Evolutionary conservation across 2,329 filamentous ascomycete genomes (phyloP), one percentile per base, ranked within the genome.

Genomic region (Epichloe sp.): DNA sequence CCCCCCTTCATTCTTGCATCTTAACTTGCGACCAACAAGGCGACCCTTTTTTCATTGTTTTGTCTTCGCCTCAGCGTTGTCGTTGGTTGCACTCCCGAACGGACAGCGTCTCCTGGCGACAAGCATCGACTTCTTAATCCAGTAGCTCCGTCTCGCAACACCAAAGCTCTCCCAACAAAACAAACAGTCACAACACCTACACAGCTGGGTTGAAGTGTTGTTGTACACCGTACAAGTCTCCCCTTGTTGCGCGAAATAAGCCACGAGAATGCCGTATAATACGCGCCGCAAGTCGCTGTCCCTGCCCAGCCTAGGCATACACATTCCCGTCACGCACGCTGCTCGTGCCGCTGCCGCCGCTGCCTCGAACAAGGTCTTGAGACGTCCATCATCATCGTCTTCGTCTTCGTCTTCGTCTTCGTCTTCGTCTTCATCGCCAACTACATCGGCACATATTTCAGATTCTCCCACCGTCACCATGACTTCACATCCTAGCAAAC

Each of bases 261-360:
- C 8, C 55, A 21, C 54, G 57, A 59, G 47, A 55, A 95, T 95
- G 88, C 86, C 85, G 65, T 96, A 96, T 77, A 95, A 96, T 71
- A 97, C 91, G 59, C 86, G 91, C 71, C 85, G 90, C 70, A 97
- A 97, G 76, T 95, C 89, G 64, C 75, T 98, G 59, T 96, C 90
- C 56, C 76, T 97, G 63, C 86, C 88, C 54, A 94, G 89, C 59
- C 79, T 97, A 62, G 93, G 93, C 66, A 95, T 97, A 61, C 87
- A 93, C 62, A 76, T 96, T 57, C 83, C 86, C 57, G 79, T 85
- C 62, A 74, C 77, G 60, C 73, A 82, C 62, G 77, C 81, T 62
- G 71, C 79, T 56, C 74, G 80, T 70, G 71, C 73, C 69, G 63
- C 73, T 70, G 63, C 74, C 64, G 63, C 71, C 62, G 44, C 49